A percentile compares a stretch with the other conserved stretches of the same genome.
Conservation (phyloP, 768 basidiomycete species). For the Daedaleopsis sinensis region DNA sequence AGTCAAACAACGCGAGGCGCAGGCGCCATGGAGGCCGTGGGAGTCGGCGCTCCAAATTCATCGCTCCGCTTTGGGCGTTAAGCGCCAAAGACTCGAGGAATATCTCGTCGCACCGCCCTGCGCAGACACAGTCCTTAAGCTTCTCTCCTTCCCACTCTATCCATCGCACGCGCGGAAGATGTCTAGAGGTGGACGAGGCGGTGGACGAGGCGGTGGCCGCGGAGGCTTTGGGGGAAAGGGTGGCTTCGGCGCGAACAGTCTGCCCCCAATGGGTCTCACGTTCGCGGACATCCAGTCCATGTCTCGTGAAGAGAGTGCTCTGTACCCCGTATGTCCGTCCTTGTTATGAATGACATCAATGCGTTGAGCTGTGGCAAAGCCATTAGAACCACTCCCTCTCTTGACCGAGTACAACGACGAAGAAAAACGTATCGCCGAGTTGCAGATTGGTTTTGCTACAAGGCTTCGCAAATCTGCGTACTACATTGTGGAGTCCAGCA, state of each 20-base stretch:
- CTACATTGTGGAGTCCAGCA: conserved; percentile 72
- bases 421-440: conserved; percentile 64
- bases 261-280: conserved; percentile 79
- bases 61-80: conserved; percentile 25
- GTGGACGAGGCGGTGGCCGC: conserved; percentile 55
- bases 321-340: conserved; percentile 72
- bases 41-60: conserved; percentile 45
- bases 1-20: conserved; percentile 32
- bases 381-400: conserved; percentile 64
- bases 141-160: too few species aligned
- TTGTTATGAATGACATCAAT: conserved; percentile 5
- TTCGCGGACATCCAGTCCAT: conserved; percentile 79
- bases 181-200: conserved; percentile 55
- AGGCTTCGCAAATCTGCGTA: conserved; percentile 74
- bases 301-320: conserved; percentile 72
- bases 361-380: conserved; percentile 49
- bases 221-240: conserved; percentile 60
- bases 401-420: conserved; percentile 66
- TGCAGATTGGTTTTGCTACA: conserved; percentile 67
- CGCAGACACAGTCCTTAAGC: too few species aligned
- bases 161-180: conserved; percentile 30
- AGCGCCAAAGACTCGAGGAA: conserved; percentile 23
- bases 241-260: conserved; percentile 39
- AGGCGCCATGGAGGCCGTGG: conserved; percentile 18
- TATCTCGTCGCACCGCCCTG: too few species aligned